Evolutionary conservation across 2,329 filamentous ascomycete species (phyloP), one percentile per base, ranked within the genome.

Genomic region (Sporothrix inflata): DNA sequence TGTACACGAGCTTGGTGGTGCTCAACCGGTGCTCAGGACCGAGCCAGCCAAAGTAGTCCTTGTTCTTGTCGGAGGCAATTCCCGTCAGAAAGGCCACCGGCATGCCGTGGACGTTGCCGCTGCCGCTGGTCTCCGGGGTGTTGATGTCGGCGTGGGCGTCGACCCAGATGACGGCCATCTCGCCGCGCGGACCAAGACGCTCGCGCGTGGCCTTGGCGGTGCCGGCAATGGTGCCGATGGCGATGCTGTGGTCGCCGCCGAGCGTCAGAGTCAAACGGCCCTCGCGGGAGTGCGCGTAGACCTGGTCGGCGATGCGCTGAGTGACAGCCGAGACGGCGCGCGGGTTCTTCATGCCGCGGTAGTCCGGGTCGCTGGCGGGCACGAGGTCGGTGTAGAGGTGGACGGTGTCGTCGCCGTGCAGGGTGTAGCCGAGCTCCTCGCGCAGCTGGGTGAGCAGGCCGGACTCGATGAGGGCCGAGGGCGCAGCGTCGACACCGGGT

Each of bases 91-190:
- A 99, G 3, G 93, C 90, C 49, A 98, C 92, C 2, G 96, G 96
- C 96, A 99, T 99, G 77, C 96, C 96, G 83, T 99, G 96, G 75
- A 99, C 92, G 83, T 98, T 98, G 45, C 96, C 96, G 76, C 92
- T 96, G 55, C 88, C 92, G 76, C 92, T 95, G 65, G 89, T 91
- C 87, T 98, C 94, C 70, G 95, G 96, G 1, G 93, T 94, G 84
- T 99, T 99, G 85, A 99, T 98, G 82, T 99, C 96, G 71, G 95
- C 92, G 82, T 99, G 96, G 34, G 96, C 96, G 82, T 99, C 96
- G 42, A 99, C 96, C 96, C 96, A 99, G 81, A 99, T 97, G 72
- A 99, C 93, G 14, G 94, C 96, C 75, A 98, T 90, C 78, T 98
- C 95, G 71, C 91, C 87, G 34, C 63, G 34, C 30, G 53, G 42